A percentile compares a stretch with the other conserved stretches of the same genome.
Evolutionary conservation across 2,329 filamentous ascomycete species (phyloP).

Genomic region (Alternaria brassicicola): DNA sequence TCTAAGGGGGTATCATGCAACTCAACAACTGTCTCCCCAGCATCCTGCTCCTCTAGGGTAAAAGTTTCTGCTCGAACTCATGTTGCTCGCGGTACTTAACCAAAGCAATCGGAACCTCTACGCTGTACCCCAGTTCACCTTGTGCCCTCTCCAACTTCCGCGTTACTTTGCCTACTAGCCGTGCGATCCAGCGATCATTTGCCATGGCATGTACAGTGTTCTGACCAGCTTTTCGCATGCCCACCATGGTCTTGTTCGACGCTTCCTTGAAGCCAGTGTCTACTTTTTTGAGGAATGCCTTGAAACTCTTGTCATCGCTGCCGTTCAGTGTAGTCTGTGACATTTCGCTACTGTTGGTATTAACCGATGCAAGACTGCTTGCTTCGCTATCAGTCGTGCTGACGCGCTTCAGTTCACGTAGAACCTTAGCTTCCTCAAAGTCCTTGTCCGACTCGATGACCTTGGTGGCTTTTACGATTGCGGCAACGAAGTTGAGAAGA

Average conservation of each 20-base stretch:
- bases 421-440: constrained; percentile 45
- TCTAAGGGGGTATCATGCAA: constrained; percentile 7
- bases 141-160: constrained; percentile 56
- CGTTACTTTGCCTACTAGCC: constrained; percentile 59
- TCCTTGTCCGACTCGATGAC: constrained; percentile 61
- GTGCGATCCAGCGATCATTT: constrained; percentile 63
- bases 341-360: constrained; percentile 21
- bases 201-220: constrained; percentile 52
- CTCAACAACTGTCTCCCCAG: neutral
- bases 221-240: constrained; percentile 56
- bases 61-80: constrained; percentile 44
- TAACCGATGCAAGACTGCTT: constrained; percentile 30
- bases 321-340: constrained; percentile 17
- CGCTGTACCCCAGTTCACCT: constrained; percentile 59
- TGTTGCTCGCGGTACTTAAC: constrained; percentile 47
- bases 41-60: constrained; percentile 25
- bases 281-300: constrained; percentile 32
- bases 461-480: constrained; percentile 63
- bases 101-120: constrained; percentile 54
- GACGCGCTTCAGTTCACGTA: constrained; percentile 38
- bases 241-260: constrained; percentile 49
- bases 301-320: constrained; percentile 30
- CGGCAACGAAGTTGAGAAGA: constrained; percentile 61
- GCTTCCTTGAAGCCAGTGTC: constrained; percentile 41
- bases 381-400: constrained; percentile 30